Conservation (phyloP, 192 early-diverging fungal species). For the Rhizoclosmatium sp. region DNA sequence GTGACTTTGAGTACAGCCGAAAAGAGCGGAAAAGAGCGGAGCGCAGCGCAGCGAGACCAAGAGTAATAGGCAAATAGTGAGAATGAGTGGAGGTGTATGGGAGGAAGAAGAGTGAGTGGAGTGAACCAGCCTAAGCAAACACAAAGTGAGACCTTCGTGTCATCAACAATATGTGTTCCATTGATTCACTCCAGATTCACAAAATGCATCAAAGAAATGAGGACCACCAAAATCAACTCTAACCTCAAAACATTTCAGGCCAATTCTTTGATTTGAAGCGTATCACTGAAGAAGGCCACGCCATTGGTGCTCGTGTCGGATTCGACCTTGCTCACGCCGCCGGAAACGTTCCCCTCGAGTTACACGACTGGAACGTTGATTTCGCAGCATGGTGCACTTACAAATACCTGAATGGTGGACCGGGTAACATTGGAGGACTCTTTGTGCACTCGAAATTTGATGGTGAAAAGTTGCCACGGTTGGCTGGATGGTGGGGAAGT, state of each 20-base stretch:
- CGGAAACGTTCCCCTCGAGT: constrained; percentile 86
- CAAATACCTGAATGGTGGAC: constrained; percentile 98
- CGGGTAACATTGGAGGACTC: constrained; percentile 89
- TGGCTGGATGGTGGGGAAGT: constrained; percentile 95
- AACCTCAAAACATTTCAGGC: background rate
- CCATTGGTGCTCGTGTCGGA: constrained; percentile 86
- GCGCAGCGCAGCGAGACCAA: no score
- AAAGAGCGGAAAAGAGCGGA: no score
- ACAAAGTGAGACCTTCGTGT: no score
- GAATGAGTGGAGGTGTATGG: no score
- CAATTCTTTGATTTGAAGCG: constrained; percentile 82
- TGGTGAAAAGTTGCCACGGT: constrained; percentile 61
- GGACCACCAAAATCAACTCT: background rate
- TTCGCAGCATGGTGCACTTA: constrained; percentile 87
- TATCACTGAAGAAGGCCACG: constrained; percentile 84
- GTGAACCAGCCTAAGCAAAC: no score
- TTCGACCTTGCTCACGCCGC: constrained; percentile 96
- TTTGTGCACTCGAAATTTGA: constrained; percentile 90
- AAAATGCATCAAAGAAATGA: no score
- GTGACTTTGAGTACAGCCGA: background rate
- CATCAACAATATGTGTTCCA: no score
- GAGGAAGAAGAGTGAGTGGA: no score
- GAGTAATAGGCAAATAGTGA: no score
- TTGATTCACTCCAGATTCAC: no score
- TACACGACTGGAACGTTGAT: constrained; percentile 97